These are phyloP conservation scores for Proliferodiscus dingleyae DNA, from an alignment of 2,329 filamentous ascomycete genomes.

Conservation along the genomic window DNA sequence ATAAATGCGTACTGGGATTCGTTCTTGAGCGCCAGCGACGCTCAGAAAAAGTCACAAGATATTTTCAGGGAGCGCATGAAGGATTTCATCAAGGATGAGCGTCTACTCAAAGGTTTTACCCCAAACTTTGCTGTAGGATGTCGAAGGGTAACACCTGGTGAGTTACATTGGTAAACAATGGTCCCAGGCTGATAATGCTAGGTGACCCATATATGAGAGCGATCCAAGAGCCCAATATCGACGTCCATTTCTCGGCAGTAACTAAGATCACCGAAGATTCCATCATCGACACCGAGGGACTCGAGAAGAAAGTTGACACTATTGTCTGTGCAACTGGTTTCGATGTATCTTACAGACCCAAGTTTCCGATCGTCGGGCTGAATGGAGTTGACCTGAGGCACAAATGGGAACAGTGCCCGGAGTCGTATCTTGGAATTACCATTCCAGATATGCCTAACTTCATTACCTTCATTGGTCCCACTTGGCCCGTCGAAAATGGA, in stretches of 20 bases:
- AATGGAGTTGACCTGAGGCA: conserved; percentile 20
- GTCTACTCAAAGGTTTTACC: conserved; percentile 37
- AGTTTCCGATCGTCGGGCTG: conserved; percentile 26
- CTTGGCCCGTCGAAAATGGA: conserved; percentile 26
- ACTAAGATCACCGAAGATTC: conserved; percentile 41
- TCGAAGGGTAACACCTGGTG: conserved; percentile 38
- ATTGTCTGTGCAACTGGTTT: conserved; percentile 35
- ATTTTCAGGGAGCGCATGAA: conserved; percentile 40
- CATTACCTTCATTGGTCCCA: conserved; percentile 26
- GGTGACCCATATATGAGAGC: conserved; percentile 35
- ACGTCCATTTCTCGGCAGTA: conserved; percentile 45
- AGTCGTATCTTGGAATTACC: conserved; percentile 25
- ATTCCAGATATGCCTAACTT: conserved; percentile 26
- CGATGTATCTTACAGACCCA: conserved; percentile 27
- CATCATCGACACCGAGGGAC: conserved; percentile 37
- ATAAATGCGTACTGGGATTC: conserved; percentile 43
- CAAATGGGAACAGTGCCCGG: conserved; percentile 29
- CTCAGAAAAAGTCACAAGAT: conserved; percentile 36
- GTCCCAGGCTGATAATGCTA: too few species aligned
- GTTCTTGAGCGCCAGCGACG: conserved; percentile 40
- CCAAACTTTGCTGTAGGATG: conserved; percentile 41
- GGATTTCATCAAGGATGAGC: conserved; percentile 46
- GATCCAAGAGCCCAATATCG: conserved; percentile 11
- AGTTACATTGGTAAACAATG: conserved; percentile 9
- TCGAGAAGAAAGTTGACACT: conserved; percentile 31